Conservation (phyloP, 2,329 filamentous ascomycete genomes). For the Cladosporium cucumerinum region DNA sequence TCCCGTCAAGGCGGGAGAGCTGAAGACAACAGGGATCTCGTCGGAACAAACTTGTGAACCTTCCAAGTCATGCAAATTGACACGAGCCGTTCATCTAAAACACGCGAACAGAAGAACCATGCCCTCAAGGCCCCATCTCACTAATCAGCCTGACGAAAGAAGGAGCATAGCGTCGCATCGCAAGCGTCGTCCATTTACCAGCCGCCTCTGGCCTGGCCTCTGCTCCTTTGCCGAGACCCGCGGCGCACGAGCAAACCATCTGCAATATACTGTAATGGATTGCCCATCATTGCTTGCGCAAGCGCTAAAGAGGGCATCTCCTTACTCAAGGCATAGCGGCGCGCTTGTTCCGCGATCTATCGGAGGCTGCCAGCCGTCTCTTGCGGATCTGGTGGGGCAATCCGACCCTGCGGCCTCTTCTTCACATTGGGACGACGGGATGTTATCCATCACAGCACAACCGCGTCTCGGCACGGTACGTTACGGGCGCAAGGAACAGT, state of each 20-base stretch:
- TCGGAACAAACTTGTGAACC: not conserved
- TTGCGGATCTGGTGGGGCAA: not conserved
- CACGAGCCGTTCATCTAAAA: not conserved
- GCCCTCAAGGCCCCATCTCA: not conserved
- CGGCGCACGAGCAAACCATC: not conserved
- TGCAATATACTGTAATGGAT: not conserved
- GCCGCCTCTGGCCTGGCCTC: not conserved
- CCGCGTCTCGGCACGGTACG: no score
- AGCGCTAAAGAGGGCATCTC: not conserved
- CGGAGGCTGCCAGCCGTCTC: not conserved
- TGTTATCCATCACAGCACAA: not conserved
- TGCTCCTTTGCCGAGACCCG: not conserved
- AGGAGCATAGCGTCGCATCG: not conserved
- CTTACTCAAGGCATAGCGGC: not conserved
- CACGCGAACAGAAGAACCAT: not conserved
- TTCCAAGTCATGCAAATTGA: not conserved
- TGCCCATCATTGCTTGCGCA: not conserved
- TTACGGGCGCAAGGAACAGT: not conserved
- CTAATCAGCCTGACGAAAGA: not conserved
- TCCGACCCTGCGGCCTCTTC: not conserved
- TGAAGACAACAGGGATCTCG: slow-evolving; percentile 1
- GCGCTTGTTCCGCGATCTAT: not conserved
- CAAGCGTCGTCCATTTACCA: not conserved
- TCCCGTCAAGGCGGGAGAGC: not conserved
- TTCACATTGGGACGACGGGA: not conserved